Conservation (phyloP, 2,329 filamentous ascomycete species). For the Didymella keratinophila region DNA sequence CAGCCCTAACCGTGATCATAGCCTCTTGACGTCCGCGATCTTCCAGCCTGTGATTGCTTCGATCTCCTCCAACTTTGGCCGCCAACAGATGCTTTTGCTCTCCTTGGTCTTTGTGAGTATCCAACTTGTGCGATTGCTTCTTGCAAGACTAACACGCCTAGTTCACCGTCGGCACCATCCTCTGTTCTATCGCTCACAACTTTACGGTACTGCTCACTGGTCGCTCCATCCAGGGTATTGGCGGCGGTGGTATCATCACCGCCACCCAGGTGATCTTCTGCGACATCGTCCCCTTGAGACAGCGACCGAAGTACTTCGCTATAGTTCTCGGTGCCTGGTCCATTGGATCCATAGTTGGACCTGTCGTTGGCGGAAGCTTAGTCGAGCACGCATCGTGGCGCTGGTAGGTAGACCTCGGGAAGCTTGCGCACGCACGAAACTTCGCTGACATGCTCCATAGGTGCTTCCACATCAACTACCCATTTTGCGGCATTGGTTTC, state of each 20-base stretch:
- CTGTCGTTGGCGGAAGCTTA: constrained; percentile 59
- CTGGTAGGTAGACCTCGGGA: constrained; percentile 51
- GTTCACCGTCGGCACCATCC: constrained; percentile 57
- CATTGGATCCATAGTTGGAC: constrained; percentile 62
- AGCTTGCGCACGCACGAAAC: background rate
- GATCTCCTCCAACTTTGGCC: constrained; percentile 60
- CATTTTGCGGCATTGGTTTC: constrained; percentile 54
- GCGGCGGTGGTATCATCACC: constrained; percentile 52
- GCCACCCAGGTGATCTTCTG: constrained; percentile 56
- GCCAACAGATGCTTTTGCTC: constrained; percentile 50
- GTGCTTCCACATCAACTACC: constrained; percentile 70
- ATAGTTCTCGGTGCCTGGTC: constrained; percentile 58
- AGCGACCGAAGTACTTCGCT: constrained; percentile 53
- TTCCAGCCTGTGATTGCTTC: constrained; percentile 59
- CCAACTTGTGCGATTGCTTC: background rate
- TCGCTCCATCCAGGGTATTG: constrained; percentile 50
- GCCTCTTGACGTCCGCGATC: constrained; percentile 68
- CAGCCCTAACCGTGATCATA: background rate
- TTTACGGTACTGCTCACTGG: constrained; percentile 48
- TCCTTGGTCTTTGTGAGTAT: constrained; percentile 49
- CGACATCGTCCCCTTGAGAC: constrained; percentile 55
- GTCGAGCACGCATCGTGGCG: constrained; percentile 62
- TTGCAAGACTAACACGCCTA: background rate
- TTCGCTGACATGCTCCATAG: constrained; percentile 5
- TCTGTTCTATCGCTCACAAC: constrained; percentile 51